Evolutionary conservation across 1,284 basidiomycete genomes (phyloP).

Genomic region (Vanrija humicola): DNA sequence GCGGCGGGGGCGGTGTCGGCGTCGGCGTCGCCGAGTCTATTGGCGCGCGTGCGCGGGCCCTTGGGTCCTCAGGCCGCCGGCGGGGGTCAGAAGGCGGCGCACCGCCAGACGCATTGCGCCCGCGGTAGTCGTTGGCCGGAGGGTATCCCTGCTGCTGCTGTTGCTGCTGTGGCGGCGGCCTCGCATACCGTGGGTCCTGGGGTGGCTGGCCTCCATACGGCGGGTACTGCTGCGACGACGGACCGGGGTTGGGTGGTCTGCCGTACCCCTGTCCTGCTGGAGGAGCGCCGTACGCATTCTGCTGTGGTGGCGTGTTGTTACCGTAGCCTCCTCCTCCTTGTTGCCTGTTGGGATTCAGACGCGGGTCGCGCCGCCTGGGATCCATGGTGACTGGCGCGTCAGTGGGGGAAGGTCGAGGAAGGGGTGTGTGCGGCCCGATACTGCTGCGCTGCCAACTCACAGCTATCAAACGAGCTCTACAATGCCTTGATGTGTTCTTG

Average conservation of each 20-base stretch:
- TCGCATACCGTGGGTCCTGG: neutral
- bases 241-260: neutral
- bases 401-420: neutral
- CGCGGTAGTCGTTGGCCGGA: no score
- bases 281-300: no score
- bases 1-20: neutral
- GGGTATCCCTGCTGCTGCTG: no score
- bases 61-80: neutral
- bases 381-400: constrained; percentile 3
- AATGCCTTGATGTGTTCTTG: no score
- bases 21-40: neutral
- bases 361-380: constrained; percentile 13
- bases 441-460: no score
- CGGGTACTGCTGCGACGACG: neutral
- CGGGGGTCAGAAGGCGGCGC: neutral
- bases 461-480: no score
- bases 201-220: neutral
- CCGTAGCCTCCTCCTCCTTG: neutral
- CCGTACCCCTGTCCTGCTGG: neutral
- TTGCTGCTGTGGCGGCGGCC: no score
- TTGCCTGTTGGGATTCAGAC: constrained; percentile 6
- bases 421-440: neutral
- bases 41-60: neutral
- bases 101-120: no score
- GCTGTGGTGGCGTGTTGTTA: no score